Conservation (phyloP, 2,329 filamentous ascomycete species). For the Fusarium udum region DNA sequence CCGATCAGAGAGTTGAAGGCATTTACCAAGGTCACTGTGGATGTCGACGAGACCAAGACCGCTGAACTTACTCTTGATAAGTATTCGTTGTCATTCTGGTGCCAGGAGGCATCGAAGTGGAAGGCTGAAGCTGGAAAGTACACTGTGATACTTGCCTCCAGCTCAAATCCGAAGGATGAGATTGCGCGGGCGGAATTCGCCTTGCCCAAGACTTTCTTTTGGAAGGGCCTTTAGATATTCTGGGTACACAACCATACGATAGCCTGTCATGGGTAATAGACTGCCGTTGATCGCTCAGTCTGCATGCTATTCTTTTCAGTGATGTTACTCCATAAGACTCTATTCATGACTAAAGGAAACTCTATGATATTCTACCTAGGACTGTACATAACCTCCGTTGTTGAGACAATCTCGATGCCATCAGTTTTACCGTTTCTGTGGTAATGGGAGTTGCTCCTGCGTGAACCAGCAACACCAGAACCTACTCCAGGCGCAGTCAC, state of each 20-base stretch:
- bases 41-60: background rate
- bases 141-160: constrained; percentile 28
- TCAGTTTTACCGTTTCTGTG: background rate
- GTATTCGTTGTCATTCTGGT: constrained; percentile 34
- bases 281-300: background rate
- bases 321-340: too few relatives aligned
- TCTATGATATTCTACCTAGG: constrained; percentile 1
- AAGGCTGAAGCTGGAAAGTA: constrained; percentile 35
- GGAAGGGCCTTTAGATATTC: constrained; percentile 14
- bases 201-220: constrained; percentile 14
- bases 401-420: constrained; percentile 31
- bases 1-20: constrained; percentile 28
- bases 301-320: accelerated
- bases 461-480: background rate
- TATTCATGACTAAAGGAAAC: background rate
- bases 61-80: constrained; percentile 21
- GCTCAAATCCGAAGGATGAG: constrained; percentile 31
- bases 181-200: constrained; percentile 7
- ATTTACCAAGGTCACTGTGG: constrained; percentile 9
- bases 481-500: constrained; percentile 1
- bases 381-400: constrained; percentile 26
- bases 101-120: constrained; percentile 25
- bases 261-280: background rate
- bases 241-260: accelerated
- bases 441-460: background rate